phyloP scores from a whole-genome alignment of 352 stramenopile species.

The Pythium pyrilobum region DNA sequence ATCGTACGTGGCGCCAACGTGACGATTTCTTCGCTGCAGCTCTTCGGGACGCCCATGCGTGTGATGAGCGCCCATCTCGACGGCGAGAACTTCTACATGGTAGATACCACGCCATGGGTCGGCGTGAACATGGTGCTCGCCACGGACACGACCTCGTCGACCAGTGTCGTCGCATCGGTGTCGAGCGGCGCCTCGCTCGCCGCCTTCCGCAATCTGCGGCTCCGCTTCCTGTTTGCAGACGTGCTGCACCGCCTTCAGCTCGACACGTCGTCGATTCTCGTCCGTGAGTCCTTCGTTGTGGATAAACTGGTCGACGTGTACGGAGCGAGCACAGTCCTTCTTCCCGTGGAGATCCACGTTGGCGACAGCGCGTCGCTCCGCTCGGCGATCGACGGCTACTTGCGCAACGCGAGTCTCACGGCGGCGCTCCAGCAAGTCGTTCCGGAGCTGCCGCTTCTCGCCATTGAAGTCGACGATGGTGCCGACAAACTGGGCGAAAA shows the following conservation, averaged over 20 bases:
- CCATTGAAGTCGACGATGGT: constrained; percentile 16
- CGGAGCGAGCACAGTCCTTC: constrained; percentile 2
- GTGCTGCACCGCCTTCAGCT: constrained; percentile 9
- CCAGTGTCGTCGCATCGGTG: not conserved
- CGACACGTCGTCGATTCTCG: constrained; percentile 23
- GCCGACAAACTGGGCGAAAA: not conserved
- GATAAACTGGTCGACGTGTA: not conserved
- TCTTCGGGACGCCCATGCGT: constrained; percentile 20
- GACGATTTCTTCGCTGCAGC: constrained; percentile 15
- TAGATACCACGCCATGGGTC: constrained; percentile 29
- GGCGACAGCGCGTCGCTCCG: constrained; percentile 6
- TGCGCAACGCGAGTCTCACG: constrained; percentile 21
- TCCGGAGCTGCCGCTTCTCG: constrained; percentile 21
- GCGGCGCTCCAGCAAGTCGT: constrained; percentile 9
- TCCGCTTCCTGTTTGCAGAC: constrained; percentile 22
- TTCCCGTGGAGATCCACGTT: constrained; percentile 24
- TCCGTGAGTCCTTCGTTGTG: constrained; percentile 8
- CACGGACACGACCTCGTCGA: not conserved
- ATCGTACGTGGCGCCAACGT: constrained; percentile 10
- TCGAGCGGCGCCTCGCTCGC: not conserved
- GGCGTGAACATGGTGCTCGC: constrained; percentile 12
- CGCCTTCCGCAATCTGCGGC: constrained; percentile 22
- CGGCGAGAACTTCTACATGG: constrained; percentile 24
- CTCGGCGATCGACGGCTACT: constrained; percentile 6
- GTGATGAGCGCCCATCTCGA: constrained; percentile 17